These are phyloP conservation scores for Urochloa ruziziensis DNA, from an alignment of 176 grass and related monocot genomes.

Conservation along the genomic window DNA sequence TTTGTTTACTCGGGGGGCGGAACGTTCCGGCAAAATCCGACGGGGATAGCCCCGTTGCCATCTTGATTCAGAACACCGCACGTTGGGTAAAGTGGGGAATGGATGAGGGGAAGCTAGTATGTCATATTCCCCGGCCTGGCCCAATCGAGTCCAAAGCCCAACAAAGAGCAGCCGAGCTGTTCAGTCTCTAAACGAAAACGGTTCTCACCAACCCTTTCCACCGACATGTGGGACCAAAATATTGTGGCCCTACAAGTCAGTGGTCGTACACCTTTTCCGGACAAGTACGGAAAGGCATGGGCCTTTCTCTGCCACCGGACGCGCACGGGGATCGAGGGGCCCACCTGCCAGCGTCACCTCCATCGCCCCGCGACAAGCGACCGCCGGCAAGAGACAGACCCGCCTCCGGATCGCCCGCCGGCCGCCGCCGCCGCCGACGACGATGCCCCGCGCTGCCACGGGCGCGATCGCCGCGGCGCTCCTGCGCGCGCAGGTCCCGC, in stretches of 20 bases:
- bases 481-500: not conserved
- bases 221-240: not conserved
- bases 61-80: not conserved
- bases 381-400: not conserved
- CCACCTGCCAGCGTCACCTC: conserved; percentile 13
- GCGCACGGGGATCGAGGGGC: not conserved
- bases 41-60: no score
- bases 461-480: conserved; percentile 23
- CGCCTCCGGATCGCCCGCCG: not conserved
- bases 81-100: not conserved
- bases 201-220: not conserved
- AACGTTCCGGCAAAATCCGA: no score
- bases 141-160: not conserved
- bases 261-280: not conserved
- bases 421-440: not conserved
- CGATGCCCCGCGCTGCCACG: conserved; percentile 25
- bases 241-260: not conserved
- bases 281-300: not conserved
- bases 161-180: not conserved
- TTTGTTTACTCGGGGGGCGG: no score
- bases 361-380: not conserved
- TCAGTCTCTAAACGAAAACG: not conserved
- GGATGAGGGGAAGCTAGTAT: no score
- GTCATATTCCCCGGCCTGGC: not conserved
- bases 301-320: not conserved